Percentiles rank a stretch among this genome's conserved stretches.
Evolutionary conservation across 805 yeast genomes (phyloP).

Genomic region (Starmera amethionina): DNA sequence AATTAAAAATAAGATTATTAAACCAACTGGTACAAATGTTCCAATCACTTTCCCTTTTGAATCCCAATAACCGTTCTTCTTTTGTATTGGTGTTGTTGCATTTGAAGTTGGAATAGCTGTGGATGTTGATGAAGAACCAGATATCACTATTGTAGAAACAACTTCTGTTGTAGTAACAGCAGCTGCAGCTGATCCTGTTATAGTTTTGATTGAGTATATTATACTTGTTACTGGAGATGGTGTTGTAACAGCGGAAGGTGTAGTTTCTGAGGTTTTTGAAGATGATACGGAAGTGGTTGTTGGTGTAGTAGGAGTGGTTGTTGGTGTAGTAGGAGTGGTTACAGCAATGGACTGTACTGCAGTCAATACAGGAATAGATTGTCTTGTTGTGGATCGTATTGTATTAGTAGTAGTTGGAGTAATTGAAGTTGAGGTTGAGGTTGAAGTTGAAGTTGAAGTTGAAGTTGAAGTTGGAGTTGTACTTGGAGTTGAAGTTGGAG

Average conservation of each 20-base stretch:
- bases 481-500: no score
- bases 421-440: neutral
- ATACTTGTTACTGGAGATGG: constrained; percentile 21
- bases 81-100: constrained; percentile 5
- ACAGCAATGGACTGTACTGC: constrained; percentile 6
- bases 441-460: constrained; percentile 1
- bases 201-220: constrained; percentile 24
- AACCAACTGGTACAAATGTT: constrained; percentile 65
- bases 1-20: constrained; percentile 41
- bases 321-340: constrained; percentile 13
- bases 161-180: constrained; percentile 17
- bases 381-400: neutral
- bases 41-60: constrained; percentile 73
- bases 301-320: constrained; percentile 13
- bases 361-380: neutral
- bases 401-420: constrained; percentile 1
- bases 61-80: constrained; percentile 40
- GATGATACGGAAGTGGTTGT: constrained; percentile 2
- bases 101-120: constrained; percentile 9
- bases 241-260: constrained; percentile 6
- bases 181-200: constrained; percentile 22
- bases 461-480: no score
- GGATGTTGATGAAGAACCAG: constrained; percentile 8
- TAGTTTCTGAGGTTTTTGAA: constrained; percentile 1
- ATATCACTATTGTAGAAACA: constrained; percentile 13